Evolutionary conservation across 371 early-diverging fungal genomes (phyloP).

Genomic region (Chytridiales sp.): DNA sequence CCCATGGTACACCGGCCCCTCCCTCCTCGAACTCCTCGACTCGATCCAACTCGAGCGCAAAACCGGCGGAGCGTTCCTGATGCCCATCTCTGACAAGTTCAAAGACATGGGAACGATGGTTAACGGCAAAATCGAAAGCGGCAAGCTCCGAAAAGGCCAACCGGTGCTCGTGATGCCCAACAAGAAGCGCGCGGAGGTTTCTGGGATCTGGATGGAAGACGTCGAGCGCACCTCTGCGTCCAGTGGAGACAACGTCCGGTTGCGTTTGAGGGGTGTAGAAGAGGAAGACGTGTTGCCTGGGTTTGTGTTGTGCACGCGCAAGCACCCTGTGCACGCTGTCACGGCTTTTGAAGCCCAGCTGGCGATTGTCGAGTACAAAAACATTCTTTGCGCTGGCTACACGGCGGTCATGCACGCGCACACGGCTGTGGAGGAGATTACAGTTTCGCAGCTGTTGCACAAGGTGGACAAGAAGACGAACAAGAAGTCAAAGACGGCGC

Average conservation of each 20-base stretch:
- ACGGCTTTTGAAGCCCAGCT: constrained; percentile 84
- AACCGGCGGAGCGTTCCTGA: constrained; percentile 81
- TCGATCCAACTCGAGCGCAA: constrained; percentile 80
- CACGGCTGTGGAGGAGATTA: constrained; percentile 84
- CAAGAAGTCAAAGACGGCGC: constrained; percentile 82
- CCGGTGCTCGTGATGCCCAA: constrained; percentile 89
- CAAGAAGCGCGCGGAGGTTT: constrained; percentile 70
- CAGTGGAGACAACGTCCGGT: constrained; percentile 91
- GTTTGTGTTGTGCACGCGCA: constrained; percentile 79
- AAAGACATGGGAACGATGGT: constrained; percentile 97
- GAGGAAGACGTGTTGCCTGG: constrained; percentile 90
- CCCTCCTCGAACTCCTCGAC: constrained; percentile 87
- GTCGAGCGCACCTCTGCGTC: constrained; percentile 74
- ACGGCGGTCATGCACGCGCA: constrained; percentile 88
- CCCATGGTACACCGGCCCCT: constrained; percentile 88
- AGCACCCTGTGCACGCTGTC: constrained; percentile 75
- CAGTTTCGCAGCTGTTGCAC: constrained; percentile 77
- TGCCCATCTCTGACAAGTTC: constrained; percentile 93
- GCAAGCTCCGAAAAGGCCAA: constrained; percentile 83
- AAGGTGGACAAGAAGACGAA: constrained; percentile 72
- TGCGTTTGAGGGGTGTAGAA: constrained; percentile 88
- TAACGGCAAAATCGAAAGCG: constrained; percentile 94
- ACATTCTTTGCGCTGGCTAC: constrained; percentile 94
- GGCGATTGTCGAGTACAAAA: constrained; percentile 88
- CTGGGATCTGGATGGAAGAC: constrained; percentile 78